Base-by-base conservation (phyloP, 306 rosid genomes). In the Biancaea sappan region DNA sequence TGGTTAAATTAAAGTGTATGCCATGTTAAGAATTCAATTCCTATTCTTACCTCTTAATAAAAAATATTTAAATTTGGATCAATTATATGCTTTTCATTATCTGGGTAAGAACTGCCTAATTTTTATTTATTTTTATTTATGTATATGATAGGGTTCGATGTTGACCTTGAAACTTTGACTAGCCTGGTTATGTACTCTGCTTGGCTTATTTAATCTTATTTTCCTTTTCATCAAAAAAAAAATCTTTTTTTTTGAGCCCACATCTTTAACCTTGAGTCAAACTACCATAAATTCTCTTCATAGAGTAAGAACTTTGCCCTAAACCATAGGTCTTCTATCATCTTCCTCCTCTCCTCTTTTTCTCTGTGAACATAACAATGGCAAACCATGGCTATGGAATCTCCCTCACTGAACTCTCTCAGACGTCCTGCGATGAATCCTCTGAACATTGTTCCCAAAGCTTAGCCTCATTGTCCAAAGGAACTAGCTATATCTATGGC, bases 331-430 rank as follows among this genome's bases (percentile, higher is more conserved):
- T 50, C 26, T 5, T 14, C n/a, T 10, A 22, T 34, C 22, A 5
- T 0, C 32, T 22, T 54, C 21, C 2, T 56, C 3, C 44, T 31
- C 61, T 46, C 31, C 15, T 15, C 73, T 21, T 8, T 21, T 66
- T 35, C 60, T 6, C 13, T 22, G 32, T 16, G 7, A 10, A 8
- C 22, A 26, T 56, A 80, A 28, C 78, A 66, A 85, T 86, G 90
- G 79, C 82, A 5, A 64, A 72, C 47, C 57, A 46, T 24, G 67
- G 76, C 4, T 12, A 13, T 1, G 40, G 72, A 40, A 40, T 72
- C 51, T 76, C 80, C 16, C 80, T 78, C 32, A 59, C 83, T 2
- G 79, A 70, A 32, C 62, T 29, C 56, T 73, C 81, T 6, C 86
- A 43, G 2, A 28, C 77, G 38, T 78, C 88, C 37, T 78, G 62